Evolutionary conservation across 1,139 yeast species (phyloP), one percentile per base, ranked within the genome.

Genomic region (Scheffersomyces quercinus): DNA sequence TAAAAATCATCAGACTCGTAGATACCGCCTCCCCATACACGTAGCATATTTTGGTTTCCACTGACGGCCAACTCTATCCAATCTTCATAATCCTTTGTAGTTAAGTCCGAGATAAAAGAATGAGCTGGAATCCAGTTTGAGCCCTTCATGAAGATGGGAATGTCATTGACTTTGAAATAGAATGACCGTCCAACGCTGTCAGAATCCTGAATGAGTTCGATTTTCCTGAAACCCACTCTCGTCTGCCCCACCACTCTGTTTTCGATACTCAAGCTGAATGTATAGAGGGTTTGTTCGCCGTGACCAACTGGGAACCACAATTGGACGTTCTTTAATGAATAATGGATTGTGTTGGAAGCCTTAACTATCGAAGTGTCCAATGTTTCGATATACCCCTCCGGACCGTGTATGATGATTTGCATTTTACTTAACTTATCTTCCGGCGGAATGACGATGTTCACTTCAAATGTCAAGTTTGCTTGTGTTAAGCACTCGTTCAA

Each of bases 1-100:
- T 75, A 75, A 49, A 75, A 71, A 20, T 47, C 44, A 36, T 73
- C 75, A 26, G 53, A 55, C 47, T 76, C 81, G 50, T 70, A 75
- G 44, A 59, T 59, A 1, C 81, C 81, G 26, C 81, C 81, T 13
- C 75, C 81, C 81, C 81, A 75, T 1, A 75, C 67, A 39, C 81
- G 55, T 36, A 75, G 53, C 73, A 74, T 67, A 46, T 70, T 73
- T 46, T 72, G 78, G 48, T 73, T 62, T 3, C 77, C 75, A 14
- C 64, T 56, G 4, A 56, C 58, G 24, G 65, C 60, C 29, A 69
- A 49, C 28, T 59, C 47, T 14, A 75, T 47, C 71, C 73, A 70
- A 3, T 58, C 50, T 7, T 48, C 43, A 50, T 73, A 74, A 43
- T 71, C 75, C 14, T 59, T 42, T n/a, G 57, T 41, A 2, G 55